Base-by-base conservation (phyloP, 148 eudicot genomes). In the Cornus florida region DNA sequence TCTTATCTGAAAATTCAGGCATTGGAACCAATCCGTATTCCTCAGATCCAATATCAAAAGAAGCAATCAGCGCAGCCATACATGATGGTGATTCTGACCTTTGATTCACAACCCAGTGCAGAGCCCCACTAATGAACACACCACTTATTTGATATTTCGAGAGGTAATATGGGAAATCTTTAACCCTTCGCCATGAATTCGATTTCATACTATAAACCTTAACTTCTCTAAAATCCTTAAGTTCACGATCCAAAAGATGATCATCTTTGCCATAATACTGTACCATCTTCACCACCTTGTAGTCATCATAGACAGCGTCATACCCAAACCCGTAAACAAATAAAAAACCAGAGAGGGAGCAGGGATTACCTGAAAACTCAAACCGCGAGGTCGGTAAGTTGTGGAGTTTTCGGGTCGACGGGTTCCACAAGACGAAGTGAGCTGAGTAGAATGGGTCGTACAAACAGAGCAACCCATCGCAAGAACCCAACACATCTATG, bases 261-360 rank as follows among this genome's bases (percentile, higher is more conserved):
- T 20, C 31, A 13, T 77, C 73, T 10, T 9, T 53, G 0, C 62
- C 81, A 13, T 12, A 20, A 39, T 74, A 75, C 78, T 85, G 81
- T n/a, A 84, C 81, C 11, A 87, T 77, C 78, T 88, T 82, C 9
- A 87, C 85, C 73, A 89, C 75, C n/a, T 87, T 89, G 74, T 89
- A 87, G 62, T 87, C 90, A 83, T 88, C 86, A 38, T 24, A 67
- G 13, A 71, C 78, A 23, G 10, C 35, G 76, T 88, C 90, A 80
- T 86, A 86, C 22, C 90, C 90, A 75, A 86, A 83, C 7, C 90
- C 90, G 20, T 83, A 83, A 19, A 79, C 73, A n/a, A 77, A 11
- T 1, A 33, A 46, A 39, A 60, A 79, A 12, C 59, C 28, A 28
- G 28, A 71, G 5, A 20, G 56, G 6, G 20, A 28, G 28, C 28